Evolutionary conservation across 2,329 filamentous ascomycete genomes (phyloP).

Genomic region (Rhynchosporium graminicola): DNA sequence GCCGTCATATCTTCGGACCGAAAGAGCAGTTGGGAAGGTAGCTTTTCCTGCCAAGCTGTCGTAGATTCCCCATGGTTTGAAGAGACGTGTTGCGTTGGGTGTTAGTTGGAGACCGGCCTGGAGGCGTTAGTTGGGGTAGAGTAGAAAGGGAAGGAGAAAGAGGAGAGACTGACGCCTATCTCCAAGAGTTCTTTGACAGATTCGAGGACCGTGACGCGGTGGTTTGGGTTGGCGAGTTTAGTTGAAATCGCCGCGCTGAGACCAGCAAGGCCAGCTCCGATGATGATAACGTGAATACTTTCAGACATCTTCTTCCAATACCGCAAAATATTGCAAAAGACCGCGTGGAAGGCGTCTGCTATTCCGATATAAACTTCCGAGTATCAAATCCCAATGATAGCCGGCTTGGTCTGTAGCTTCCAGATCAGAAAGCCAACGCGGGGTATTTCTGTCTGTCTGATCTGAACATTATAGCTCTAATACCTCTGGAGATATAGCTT

Average conservation of each 20-base stretch:
- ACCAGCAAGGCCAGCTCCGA: constrained; percentile 48
- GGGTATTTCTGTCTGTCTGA: not conserved
- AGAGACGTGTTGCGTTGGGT: constrained; percentile 37
- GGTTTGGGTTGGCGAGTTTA: constrained; percentile 40
- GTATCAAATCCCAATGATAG: too few species aligned
- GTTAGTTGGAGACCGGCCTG: constrained; percentile 39
- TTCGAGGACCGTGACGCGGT: constrained; percentile 47
- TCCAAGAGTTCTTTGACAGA: constrained; percentile 45
- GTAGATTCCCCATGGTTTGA: constrained; percentile 37
- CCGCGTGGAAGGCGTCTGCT: too few species aligned
- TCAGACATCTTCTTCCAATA: constrained; percentile 2
- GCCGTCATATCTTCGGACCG: constrained; percentile 56
- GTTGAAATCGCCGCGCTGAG: constrained; percentile 44
- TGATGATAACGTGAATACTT: constrained; percentile 43
- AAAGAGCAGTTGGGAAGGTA: constrained; percentile 47
- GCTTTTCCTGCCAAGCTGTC: constrained; percentile 35
- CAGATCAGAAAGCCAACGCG: not conserved
- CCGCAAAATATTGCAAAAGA: not conserved
- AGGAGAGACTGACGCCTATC: constrained; percentile 37
- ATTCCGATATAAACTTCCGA: too few species aligned
- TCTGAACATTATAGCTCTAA: not conserved
- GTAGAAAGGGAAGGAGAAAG: not conserved
- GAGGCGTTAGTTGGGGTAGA: not conserved
- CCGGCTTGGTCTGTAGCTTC: not conserved
- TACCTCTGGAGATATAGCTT: not conserved